Base-by-base conservation (phyloP, 257 asterid species). In the Lavandula angustifolia region DNA sequence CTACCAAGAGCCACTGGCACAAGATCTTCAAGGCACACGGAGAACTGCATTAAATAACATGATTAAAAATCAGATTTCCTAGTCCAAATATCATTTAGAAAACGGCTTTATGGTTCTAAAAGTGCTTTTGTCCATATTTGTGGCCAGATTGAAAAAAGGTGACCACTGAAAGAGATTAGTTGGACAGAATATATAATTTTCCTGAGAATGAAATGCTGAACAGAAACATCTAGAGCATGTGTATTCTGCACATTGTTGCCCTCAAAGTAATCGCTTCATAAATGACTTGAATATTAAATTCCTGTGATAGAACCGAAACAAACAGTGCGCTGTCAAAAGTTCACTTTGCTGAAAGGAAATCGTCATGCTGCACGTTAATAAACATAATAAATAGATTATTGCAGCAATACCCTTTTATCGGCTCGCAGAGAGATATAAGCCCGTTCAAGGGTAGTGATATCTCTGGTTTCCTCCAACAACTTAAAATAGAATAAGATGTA, bases 1-100 rank as follows among this genome's bases (percentile, higher is more conserved):
- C 95, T 87, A 71, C 95, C 96, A 62, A 89, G 82, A 55, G 94
- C 87, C 66, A 92, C 87, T 3, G 99, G 97, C 60, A 85, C 92
- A 73, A 89, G 86, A 82, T 92, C 99, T 82, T 92, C 99, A 51
- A 92, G 97, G 87, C 97, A 89, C 79, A 83, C 73, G 72, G 90
- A 85, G 85, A 92, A 92, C 97, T 92, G 96, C 73, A 89, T 74
- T 69, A n/a, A 64, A 71, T 55, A 53, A 54, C 14, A 53, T 37
- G 62, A 59, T 71, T 62, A 73, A 63, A 64, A 35, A 67, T 51
- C 61, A 53, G 37, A 40, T 54, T 64, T 68, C 74, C 60, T 41
- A 59, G 56, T 12, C 12, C 33, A 60, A 41, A 71, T 50, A 57
- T 69, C 38, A 66, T 54, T 18, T 49, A 42, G 55, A 65, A 34